Evolutionary conservation across 768 basidiomycete genomes (phyloP).

Genomic region (Tylopilus intermedius): DNA sequence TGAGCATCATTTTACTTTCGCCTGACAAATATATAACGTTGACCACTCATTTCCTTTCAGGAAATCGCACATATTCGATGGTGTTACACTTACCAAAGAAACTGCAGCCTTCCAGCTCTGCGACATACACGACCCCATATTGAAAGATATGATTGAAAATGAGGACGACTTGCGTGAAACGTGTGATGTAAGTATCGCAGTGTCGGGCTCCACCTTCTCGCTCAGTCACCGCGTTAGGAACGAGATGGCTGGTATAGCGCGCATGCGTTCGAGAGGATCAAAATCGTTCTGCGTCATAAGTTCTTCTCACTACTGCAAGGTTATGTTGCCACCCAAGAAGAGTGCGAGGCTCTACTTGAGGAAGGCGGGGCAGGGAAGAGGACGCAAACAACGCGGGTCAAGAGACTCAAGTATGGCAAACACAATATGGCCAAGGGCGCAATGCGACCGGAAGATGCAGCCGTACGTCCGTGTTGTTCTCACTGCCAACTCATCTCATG

Average conservation of each 20-base stretch:
- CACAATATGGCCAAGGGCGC: conserved; percentile 90
- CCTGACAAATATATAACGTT: not conserved
- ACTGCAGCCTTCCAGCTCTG: conserved; percentile 92
- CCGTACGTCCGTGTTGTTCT: conserved; percentile 43
- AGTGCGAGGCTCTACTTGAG: conserved; percentile 61
- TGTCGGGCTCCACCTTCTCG: not conserved
- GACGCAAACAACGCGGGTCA: conserved; percentile 38
- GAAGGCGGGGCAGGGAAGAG: conserved; percentile 27
- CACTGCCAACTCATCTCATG: not conserved
- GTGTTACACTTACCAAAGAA: conserved; percentile 70
- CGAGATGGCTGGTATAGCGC: conserved; percentile 87
- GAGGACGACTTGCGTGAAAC: conserved; percentile 60
- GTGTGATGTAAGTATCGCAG: conserved; percentile 58
- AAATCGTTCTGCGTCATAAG: conserved; percentile 78
- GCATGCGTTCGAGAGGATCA: conserved; percentile 76
- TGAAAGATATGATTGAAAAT: conserved; percentile 76
- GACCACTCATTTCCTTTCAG: conserved; percentile 27
- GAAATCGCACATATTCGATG: conserved; percentile 86
- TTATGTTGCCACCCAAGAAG: conserved; percentile 64
- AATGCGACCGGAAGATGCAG: conserved; percentile 75
- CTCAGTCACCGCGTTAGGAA: conserved; percentile 41
- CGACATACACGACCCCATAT: conserved; percentile 84
- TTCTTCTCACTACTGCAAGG: conserved; percentile 76
- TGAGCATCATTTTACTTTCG: conserved; percentile 8
- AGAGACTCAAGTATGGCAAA: conserved; percentile 61